phyloP scores from a whole-genome alignment of 2,329 filamentous ascomycete genomes.

The Clonostachys rosea region DNA sequence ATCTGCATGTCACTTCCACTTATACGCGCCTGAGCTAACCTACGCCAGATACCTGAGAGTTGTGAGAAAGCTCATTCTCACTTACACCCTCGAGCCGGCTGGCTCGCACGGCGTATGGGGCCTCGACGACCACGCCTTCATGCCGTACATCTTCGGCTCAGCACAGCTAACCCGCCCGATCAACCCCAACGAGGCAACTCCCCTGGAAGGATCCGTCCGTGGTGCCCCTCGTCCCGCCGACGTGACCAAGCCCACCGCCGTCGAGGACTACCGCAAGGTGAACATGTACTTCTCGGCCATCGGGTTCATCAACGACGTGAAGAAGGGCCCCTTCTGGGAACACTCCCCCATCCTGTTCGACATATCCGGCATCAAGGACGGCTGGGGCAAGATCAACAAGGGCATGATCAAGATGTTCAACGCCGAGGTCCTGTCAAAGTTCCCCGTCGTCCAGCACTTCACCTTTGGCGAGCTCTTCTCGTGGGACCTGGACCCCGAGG shows the following conservation, averaged over 20 bases:
- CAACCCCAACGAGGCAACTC: conserved; percentile 50
- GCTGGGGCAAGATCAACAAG: conserved; percentile 99
- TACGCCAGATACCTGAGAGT: conserved; percentile 67
- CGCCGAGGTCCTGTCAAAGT: conserved; percentile 92
- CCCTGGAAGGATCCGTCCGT: conserved; percentile 72
- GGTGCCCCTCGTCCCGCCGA: conserved; percentile 67
- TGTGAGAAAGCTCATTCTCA: conserved; percentile 77
- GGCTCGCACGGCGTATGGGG: conserved; percentile 98
- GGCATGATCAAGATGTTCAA: conserved; percentile 99
- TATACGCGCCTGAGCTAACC: conserved; percentile 4
- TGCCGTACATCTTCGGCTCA: conserved; percentile 92
- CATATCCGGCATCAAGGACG: conserved; percentile 82
- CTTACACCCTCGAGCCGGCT: conserved; percentile 90
- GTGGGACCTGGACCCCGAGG: conserved; percentile 66
- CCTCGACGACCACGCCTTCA: conserved; percentile 92
- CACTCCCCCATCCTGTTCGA: conserved; percentile 94
- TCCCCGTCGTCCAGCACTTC: conserved; percentile 98
- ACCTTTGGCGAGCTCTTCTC: conserved; percentile 76
- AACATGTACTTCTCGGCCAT: conserved; percentile 96
- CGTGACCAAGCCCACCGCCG: conserved; percentile 59
- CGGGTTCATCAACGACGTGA: conserved; percentile 96
- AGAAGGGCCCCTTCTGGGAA: conserved; percentile 94
- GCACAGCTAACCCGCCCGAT: conserved; percentile 83
- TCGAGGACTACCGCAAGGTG: conserved; percentile 57
- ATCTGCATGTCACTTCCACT: neutral